These are phyloP conservation scores for Clonostachys solani DNA, from an alignment of 2,329 filamentous ascomycete species.

Conservation along the genomic window DNA sequence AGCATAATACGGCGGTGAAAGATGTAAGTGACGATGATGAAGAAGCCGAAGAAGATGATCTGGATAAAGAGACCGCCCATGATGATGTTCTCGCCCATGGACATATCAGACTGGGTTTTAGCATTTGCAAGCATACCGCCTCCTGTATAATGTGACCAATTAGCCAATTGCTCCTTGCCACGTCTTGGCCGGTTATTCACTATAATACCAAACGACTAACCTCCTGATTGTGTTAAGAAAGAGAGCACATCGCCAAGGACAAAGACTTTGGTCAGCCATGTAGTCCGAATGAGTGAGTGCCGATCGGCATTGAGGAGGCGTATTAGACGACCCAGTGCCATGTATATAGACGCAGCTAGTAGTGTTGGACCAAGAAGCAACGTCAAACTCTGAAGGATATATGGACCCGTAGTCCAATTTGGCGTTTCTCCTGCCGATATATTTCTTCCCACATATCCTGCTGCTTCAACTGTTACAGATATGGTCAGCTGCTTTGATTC, in stretches of 20 bases:
- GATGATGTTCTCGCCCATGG: slow-evolving; percentile 38
- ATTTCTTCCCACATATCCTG: too few relatives aligned
- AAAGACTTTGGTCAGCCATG: slow-evolving; percentile 24
- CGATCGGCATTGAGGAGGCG: slow-evolving; percentile 13
- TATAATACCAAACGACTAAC: background rate
- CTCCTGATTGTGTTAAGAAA: slow-evolving; percentile 6
- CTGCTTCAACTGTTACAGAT: too few relatives aligned
- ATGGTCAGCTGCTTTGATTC: too few relatives aligned
- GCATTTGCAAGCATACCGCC: slow-evolving; percentile 16
- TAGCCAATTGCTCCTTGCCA: too few relatives aligned
- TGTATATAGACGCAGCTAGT: slow-evolving; percentile 40
- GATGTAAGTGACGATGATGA: slow-evolving; percentile 34
- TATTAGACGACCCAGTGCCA: slow-evolving; percentile 35
- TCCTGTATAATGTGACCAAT: slow-evolving; percentile 15
- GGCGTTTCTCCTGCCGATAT: background rate
- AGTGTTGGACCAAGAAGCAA: slow-evolving; percentile 35
- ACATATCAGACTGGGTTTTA: background rate
- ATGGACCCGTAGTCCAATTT: background rate
- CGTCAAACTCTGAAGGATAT: slow-evolving; percentile 15
- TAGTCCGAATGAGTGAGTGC: slow-evolving; percentile 9
- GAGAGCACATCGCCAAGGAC: slow-evolving; percentile 20
- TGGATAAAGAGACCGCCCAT: slow-evolving; percentile 51
- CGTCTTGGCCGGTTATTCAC: too few relatives aligned
- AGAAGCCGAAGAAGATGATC: slow-evolving; percentile 47
- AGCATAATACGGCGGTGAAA: slow-evolving; percentile 29